Conservation (phyloP, 495 filamentous ascomycete genomes). For the Trichodelitschia bisporula region DNA sequence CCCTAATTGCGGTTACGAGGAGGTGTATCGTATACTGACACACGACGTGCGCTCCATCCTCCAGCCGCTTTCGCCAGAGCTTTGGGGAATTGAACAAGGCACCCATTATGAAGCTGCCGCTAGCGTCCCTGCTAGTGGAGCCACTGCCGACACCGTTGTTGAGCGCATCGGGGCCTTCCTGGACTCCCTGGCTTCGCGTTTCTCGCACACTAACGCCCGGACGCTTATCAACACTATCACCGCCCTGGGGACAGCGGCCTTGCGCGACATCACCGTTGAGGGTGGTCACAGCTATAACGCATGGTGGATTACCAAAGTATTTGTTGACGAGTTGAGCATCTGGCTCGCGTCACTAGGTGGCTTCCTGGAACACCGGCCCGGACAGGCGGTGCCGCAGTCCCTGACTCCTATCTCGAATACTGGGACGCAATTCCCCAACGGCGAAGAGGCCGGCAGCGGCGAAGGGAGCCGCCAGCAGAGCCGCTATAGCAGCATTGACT, state of each 20-base stretch:
- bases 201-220: conserved; percentile 39
- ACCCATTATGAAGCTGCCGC: conserved; percentile 22
- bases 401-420: too few relatives aligned
- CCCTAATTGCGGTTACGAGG: conserved; percentile 36
- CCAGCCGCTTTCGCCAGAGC: conserved; percentile 28
- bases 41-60: conserved; percentile 51
- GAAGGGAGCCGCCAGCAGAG: conserved; percentile 10
- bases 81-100: conserved; percentile 24
- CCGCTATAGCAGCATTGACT: conserved; percentile 11
- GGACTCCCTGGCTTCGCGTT: conserved; percentile 42
- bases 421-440: conserved; percentile 6
- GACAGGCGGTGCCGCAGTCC: conserved; percentile 2
- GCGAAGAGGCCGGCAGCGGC: conserved; percentile 3
- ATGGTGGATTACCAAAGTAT: conserved; percentile 98
- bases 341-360: conserved; percentile 86
- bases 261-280: conserved; percentile 60
- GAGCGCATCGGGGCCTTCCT: conserved; percentile 76
- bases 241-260: conserved; percentile 37
- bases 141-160: conserved; percentile 29
- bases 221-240: conserved; percentile 47
- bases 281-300: conserved; percentile 70
- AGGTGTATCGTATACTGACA: conserved; percentile 43
- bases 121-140: conserved; percentile 13
- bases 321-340: conserved; percentile 82
- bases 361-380: conserved; percentile 42